These are phyloP conservation scores for Plasmopara muralis DNA, from an alignment of 352 stramenopile species.

Conservation along the genomic window DNA sequence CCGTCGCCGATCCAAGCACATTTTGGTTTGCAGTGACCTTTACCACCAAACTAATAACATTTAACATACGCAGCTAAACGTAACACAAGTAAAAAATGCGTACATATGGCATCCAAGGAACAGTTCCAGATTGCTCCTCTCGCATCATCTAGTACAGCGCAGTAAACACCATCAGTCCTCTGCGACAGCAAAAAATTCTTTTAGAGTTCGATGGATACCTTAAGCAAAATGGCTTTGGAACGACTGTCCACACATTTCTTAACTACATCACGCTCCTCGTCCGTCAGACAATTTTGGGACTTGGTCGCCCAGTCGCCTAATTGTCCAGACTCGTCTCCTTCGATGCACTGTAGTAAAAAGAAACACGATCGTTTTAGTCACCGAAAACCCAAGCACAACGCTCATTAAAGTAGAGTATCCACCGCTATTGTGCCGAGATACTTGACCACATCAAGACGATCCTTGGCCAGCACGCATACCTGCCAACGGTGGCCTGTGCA, in stretches of 20 bases:
- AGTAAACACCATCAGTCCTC: not conserved
- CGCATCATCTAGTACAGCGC: conserved; percentile 43
- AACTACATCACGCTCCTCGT: conserved; percentile 44
- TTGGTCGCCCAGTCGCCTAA: conserved; percentile 69
- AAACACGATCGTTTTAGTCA: not conserved
- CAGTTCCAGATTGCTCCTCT: conserved; percentile 35
- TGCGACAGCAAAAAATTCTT: no score
- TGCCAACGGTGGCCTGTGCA: conserved; percentile 72
- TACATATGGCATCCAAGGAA: conserved; percentile 78
- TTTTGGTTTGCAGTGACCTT: conserved; percentile 58
- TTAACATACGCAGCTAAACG: not conserved
- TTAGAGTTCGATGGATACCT: conserved; percentile 16
- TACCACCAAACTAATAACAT: conserved; percentile 1
- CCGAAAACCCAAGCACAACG: not conserved
- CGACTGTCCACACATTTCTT: conserved; percentile 58
- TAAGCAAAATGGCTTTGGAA: conserved; percentile 44
- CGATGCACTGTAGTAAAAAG: conserved; percentile 42
- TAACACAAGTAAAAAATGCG: conserved; percentile 3
- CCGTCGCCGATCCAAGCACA: conserved; percentile 47
- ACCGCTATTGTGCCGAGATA: conserved; percentile 71
- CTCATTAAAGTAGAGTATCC: conserved; percentile 5
- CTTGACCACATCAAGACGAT: conserved; percentile 66
- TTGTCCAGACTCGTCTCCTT: conserved; percentile 64
- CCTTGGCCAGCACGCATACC: conserved; percentile 65
- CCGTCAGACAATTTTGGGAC: conserved; percentile 59